A percentile compares a stretch with the other conserved stretches of the same genome.
Evolutionary conservation across 2,329 filamentous ascomycete species (phyloP).

Genomic region (Dothiorella sarmentorum): DNA sequence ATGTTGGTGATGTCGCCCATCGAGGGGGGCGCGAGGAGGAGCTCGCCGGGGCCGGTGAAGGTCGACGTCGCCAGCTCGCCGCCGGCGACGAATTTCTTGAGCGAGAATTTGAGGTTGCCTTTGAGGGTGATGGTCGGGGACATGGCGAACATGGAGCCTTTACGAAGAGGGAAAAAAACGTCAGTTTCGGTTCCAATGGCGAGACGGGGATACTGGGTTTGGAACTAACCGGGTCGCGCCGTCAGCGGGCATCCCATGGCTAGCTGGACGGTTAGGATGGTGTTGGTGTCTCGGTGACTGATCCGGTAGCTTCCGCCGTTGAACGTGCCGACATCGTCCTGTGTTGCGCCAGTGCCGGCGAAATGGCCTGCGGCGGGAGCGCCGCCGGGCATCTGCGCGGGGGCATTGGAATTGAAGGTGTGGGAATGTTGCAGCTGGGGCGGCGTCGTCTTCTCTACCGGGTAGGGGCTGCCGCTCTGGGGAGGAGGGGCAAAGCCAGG

Average conservation of each 20-base stretch:
- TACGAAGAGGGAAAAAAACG: background rate
- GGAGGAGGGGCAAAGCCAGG: slow-evolving; percentile 25
- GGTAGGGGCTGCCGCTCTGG: slow-evolving; percentile 13
- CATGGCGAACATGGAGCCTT: slow-evolving; percentile 95
- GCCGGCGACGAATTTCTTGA: slow-evolving; percentile 86
- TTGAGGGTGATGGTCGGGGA: slow-evolving; percentile 80
- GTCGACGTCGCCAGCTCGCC: slow-evolving; percentile 75
- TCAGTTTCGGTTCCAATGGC: background rate
- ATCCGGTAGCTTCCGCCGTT: slow-evolving; percentile 94
- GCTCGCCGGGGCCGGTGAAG: slow-evolving; percentile 85
- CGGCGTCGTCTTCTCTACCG: slow-evolving; percentile 5
- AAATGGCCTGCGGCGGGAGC: slow-evolving; percentile 56
- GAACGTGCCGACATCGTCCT: slow-evolving; percentile 92
- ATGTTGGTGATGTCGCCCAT: slow-evolving; percentile 85
- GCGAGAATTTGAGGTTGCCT: slow-evolving; percentile 76
- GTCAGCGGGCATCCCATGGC: slow-evolving; percentile 82
- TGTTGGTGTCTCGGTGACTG: slow-evolving; percentile 87
- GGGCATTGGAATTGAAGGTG: slow-evolving; percentile 29
- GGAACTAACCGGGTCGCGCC: slow-evolving; percentile 72
- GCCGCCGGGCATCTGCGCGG: slow-evolving; percentile 33
- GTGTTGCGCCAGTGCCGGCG: slow-evolving; percentile 57
- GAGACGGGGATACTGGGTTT: background rate
- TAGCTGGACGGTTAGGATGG: slow-evolving; percentile 81
- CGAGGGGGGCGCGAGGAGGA: slow-evolving; percentile 74
- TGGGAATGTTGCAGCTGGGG: slow-evolving; percentile 7